Evolutionary conservation across 176 grass and related monocot genomes (phyloP).

Genomic region (Carex pumila): DNA sequence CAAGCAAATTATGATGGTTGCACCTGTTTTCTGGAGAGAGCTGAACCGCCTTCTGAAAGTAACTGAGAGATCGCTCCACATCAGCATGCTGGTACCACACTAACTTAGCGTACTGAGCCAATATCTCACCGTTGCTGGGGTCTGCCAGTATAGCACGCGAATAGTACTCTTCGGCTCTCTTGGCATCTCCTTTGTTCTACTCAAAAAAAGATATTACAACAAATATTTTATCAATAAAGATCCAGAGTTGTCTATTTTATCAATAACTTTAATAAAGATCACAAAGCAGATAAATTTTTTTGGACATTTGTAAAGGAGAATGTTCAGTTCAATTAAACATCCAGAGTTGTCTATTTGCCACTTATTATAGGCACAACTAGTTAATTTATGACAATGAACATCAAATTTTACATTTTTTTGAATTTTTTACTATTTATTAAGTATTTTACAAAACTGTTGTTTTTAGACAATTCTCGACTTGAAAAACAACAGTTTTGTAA

Average conservation of each 20-base stretch:
- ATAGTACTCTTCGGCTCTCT: slow-evolving; percentile 86
- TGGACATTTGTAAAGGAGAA: background rate
- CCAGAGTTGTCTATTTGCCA: background rate
- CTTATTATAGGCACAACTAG: background rate
- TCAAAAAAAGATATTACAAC: background rate
- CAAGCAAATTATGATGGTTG: background rate
- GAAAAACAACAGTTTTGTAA: too few species aligned
- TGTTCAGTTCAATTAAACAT: background rate
- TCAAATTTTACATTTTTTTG: too few species aligned
- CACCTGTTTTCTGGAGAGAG: slow-evolving; percentile 49
- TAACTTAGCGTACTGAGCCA: slow-evolving; percentile 82
- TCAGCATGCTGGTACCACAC: slow-evolving; percentile 69
- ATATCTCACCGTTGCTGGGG: slow-evolving; percentile 71
- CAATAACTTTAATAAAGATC: background rate
- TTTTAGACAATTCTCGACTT: too few species aligned
- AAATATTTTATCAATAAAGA: background rate
- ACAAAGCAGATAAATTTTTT: background rate
- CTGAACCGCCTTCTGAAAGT: slow-evolving; percentile 68
- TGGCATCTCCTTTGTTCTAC: slow-evolving; percentile 51
- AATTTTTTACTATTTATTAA: too few species aligned
- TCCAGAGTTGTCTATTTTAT: too few species aligned
- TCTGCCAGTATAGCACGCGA: slow-evolving; percentile 80
- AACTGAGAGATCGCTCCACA: slow-evolving; percentile 46
- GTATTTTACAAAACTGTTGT: too few species aligned
- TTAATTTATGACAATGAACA: background rate